A percentile compares a stretch with the other conserved stretches of the same genome.
Conservation (phyloP, 139 green algal species). For the Volvox reticuliferus region DNA sequence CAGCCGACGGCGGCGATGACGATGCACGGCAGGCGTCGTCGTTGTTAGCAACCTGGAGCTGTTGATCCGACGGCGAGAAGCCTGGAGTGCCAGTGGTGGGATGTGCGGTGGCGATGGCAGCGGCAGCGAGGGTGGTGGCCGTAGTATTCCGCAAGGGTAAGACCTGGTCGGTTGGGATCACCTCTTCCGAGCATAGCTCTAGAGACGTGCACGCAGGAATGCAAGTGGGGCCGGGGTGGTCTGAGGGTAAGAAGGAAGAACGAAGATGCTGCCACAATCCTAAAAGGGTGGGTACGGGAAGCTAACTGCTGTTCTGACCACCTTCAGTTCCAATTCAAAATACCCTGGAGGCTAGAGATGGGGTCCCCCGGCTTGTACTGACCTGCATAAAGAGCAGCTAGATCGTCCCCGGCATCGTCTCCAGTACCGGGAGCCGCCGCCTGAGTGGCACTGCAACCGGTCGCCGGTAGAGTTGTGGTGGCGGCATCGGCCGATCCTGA, state of each 20-base stretch:
- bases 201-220: too few relatives aligned
- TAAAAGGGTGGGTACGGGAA: too few relatives aligned
- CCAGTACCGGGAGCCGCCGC: neutral
- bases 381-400: slow-evolving; percentile 1
- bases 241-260: too few relatives aligned
- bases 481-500: neutral
- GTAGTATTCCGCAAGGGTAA: neutral
- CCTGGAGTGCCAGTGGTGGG: neutral
- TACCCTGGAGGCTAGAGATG: too few relatives aligned
- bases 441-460: neutral
- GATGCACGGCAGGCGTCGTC: neutral
- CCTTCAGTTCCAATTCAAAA: too few relatives aligned
- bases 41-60: neutral
- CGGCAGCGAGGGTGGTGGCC: neutral
- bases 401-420: neutral
- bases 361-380: neutral
- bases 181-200: neutral
- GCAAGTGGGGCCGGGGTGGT: too few relatives aligned
- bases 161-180: neutral
- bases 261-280: too few relatives aligned
- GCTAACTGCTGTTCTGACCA: too few relatives aligned
- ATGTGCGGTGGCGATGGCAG: neutral
- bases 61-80: neutral
- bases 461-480: neutral
- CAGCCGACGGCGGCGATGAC: neutral